Percentiles rank a stretch among this genome's conserved stretches.
Evolutionary conservation across 164 flowering plant genomes (phyloP).

Genomic region (Magnolia officinalis): DNA sequence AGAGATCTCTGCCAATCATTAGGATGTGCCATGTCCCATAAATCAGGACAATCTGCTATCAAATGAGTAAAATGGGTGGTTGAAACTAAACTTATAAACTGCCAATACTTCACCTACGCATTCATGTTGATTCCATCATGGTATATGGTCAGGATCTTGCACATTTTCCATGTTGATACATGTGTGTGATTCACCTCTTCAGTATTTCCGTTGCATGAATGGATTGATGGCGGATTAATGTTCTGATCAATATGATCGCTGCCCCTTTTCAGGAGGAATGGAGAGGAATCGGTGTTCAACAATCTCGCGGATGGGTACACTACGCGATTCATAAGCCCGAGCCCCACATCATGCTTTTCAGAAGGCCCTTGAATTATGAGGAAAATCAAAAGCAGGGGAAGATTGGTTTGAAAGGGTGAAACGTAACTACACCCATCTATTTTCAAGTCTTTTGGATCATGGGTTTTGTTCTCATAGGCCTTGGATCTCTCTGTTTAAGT

Average conservation of each 20-base stretch:
- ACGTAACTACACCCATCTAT: neutral
- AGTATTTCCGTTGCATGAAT: no score
- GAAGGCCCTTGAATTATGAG: constrained; percentile 87
- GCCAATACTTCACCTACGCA: no score
- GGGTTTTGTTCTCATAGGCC: neutral
- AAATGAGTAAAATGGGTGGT: neutral
- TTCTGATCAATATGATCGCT: no score
- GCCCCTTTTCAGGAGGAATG: constrained; percentile 58
- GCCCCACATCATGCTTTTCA: constrained; percentile 95
- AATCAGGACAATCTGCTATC: neutral
- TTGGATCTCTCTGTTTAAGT: neutral
- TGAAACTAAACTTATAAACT: neutral
- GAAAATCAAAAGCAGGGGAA: constrained; percentile 48
- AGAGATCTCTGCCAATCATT: no score
- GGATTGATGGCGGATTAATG: no score
- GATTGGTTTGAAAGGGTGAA: constrained; percentile 2
- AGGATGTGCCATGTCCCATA: no score
- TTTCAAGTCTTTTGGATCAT: neutral
- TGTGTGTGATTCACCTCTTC: no score
- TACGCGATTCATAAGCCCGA: constrained; percentile 93
- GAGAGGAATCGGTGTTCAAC: constrained; percentile 95
- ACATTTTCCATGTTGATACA: no score
- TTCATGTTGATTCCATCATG: no score
- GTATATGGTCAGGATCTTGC: no score
- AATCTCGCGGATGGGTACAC: constrained; percentile 94